Conservation (phyloP, 306 rosid genomes). For the Ormosia semicastrata region DNA sequence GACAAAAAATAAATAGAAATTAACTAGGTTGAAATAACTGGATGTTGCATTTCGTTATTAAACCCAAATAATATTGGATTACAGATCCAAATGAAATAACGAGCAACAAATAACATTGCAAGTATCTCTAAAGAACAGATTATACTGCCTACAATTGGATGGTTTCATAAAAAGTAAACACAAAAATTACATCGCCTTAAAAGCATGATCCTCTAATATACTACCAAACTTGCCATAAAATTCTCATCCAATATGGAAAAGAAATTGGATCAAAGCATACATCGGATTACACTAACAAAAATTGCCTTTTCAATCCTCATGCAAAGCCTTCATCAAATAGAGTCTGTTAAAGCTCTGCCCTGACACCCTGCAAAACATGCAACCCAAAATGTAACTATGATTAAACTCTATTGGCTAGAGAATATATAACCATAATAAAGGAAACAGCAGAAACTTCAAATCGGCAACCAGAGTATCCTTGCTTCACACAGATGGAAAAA, state of each 20-base stretch:
- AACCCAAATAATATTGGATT: neutral
- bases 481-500: neutral
- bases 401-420: neutral
- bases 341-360: slow-evolving; percentile 88
- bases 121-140: neutral
- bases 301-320: slow-evolving; percentile 48
- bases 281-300: slow-evolving; percentile 19
- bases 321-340: slow-evolving; percentile 80
- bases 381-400: neutral
- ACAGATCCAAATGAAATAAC: neutral
- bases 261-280: slow-evolving; percentile 6
- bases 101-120: neutral
- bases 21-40: neutral
- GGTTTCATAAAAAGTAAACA: neutral
- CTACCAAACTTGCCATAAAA: slow-evolving; percentile 2
- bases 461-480: neutral
- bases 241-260: neutral
- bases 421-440: neutral
- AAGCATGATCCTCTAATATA: neutral
- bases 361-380: slow-evolving; percentile 63
- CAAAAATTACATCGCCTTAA: neutral
- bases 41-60: neutral
- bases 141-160: slow-evolving; percentile 13
- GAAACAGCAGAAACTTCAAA: neutral
- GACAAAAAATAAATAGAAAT: neutral